Evolutionary conservation across 2,329 filamentous ascomycete genomes (phyloP).

Genomic region (Colletotrichum cereale): DNA sequence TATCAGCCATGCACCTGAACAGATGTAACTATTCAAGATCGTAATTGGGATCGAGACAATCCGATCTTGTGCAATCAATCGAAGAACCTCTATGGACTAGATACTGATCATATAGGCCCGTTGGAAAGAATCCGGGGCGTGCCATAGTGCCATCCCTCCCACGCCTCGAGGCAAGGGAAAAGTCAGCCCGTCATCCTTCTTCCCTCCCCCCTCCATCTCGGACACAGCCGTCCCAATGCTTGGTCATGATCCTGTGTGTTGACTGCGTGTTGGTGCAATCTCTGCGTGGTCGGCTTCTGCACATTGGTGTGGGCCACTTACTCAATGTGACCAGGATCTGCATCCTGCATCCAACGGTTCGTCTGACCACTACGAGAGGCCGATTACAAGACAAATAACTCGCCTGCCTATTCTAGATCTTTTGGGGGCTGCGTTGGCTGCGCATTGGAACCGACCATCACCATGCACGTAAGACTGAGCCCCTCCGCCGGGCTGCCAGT

Average conservation of each 20-base stretch:
- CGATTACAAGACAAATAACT: slow-evolving; percentile 6
- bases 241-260: not conserved
- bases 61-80: not conserved
- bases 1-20: not conserved
- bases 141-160: slow-evolving; percentile 18
- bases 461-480: slow-evolving; percentile 30
- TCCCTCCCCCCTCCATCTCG: not conserved
- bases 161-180: not conserved
- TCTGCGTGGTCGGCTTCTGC: slow-evolving; percentile 3
- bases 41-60: no score
- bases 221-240: slow-evolving; percentile 9
- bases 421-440: slow-evolving; percentile 18
- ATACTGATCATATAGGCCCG: not conserved
- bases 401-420: slow-evolving; percentile 20
- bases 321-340: slow-evolving; percentile 3
- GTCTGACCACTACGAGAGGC: slow-evolving; percentile 3
- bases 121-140: not conserved
- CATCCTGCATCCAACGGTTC: slow-evolving; percentile 8
- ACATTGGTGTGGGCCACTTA: not conserved
- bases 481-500: slow-evolving; percentile 6
- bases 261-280: not conserved
- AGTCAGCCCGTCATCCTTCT: no score
- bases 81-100: not conserved
- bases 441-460: slow-evolving; percentile 7
- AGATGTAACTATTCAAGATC: not conserved